Evolutionary conservation across 2,329 filamentous ascomycete species (phyloP).

Genomic region (Colletotrichum sp.): DNA sequence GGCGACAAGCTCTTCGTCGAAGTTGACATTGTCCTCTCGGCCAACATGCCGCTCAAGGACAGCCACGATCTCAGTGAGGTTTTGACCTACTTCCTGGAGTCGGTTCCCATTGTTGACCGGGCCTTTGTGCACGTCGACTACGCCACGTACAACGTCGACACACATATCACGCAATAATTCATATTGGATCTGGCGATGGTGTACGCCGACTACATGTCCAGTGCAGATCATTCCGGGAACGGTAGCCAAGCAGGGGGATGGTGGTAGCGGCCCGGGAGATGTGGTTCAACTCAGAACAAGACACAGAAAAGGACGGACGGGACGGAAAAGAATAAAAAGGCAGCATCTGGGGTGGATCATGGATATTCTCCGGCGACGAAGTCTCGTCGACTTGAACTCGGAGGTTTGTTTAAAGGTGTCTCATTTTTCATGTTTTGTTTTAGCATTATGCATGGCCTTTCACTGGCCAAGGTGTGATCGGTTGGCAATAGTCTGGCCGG

Average conservation of each 20-base stretch:
- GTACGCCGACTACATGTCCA: neutral
- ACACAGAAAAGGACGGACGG: neutral
- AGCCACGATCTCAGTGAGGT: slow-evolving; percentile 81
- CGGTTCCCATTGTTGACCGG: slow-evolving; percentile 77
- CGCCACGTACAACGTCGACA: slow-evolving; percentile 65
- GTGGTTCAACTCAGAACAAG: neutral
- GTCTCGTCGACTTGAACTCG: neutral
- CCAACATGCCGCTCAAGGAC: slow-evolving; percentile 76
- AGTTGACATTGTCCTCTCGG: slow-evolving; percentile 84
- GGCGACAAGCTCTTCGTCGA: slow-evolving; percentile 84
- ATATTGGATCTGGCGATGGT: neutral
- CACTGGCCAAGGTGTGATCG: neutral
- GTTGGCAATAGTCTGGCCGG: neutral
- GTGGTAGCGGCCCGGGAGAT: neutral
- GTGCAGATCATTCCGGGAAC: neutral
- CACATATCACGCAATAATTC: slow-evolving; percentile 56
- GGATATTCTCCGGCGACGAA: neutral
- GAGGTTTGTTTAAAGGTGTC: neutral
- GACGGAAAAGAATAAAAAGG: neutral
- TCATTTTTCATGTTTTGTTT: neutral
- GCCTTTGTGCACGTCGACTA: slow-evolving; percentile 74
- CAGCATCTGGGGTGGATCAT: neutral
- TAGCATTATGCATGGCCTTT: neutral
- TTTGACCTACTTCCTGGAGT: slow-evolving; percentile 84
- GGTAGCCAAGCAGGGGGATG: neutral